These are phyloP conservation scores for Neurospora sp. DNA, from an alignment of 2,329 filamentous ascomycete species.

Conservation along the genomic window DNA sequence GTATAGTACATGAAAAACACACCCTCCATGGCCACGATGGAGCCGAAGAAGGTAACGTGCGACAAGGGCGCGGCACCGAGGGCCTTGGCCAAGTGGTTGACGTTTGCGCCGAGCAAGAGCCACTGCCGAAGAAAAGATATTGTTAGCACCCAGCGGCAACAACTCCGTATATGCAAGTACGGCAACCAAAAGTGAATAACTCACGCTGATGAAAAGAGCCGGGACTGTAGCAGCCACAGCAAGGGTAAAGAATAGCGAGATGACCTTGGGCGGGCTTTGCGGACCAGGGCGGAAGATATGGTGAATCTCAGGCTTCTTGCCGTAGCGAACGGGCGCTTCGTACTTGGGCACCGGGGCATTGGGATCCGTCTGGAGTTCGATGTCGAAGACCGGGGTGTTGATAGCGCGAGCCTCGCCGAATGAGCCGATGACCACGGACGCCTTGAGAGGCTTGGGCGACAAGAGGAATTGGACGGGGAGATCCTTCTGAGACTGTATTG, in stretches of 20 bases:
- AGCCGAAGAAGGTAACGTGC: slow-evolving; percentile 78
- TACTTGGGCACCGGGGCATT: slow-evolving; percentile 48
- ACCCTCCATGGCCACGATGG: slow-evolving; percentile 76
- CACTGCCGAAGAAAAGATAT: slow-evolving; percentile 44
- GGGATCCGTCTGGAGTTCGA: slow-evolving; percentile 56
- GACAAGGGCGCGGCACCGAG: slow-evolving; percentile 67
- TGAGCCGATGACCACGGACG: slow-evolving; percentile 76
- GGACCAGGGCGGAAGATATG: slow-evolving; percentile 81
- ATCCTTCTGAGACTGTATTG: slow-evolving; percentile 69
- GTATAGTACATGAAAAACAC: slow-evolving; percentile 95
- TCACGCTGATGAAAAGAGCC: slow-evolving; percentile 58
- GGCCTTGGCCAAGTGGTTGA: slow-evolving; percentile 67
- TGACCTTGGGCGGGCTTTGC: slow-evolving; percentile 67
- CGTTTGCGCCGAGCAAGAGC: slow-evolving; percentile 72
- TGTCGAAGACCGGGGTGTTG: slow-evolving; percentile 61
- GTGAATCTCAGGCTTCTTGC: slow-evolving; percentile 73
- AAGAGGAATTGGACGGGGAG: slow-evolving; percentile 74
- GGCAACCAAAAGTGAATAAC: slow-evolving; percentile 17
- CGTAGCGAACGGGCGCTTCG: slow-evolving; percentile 69
- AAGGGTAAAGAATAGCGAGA: slow-evolving; percentile 68
- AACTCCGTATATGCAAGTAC: not conserved
- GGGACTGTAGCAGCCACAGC: slow-evolving; percentile 68
- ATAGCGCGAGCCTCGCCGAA: slow-evolving; percentile 67
- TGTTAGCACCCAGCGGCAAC: not conserved
- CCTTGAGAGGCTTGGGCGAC: slow-evolving; percentile 58